Conservation (phyloP, 257 asterid genomes). For the Paraleonurus japonicus region DNA sequence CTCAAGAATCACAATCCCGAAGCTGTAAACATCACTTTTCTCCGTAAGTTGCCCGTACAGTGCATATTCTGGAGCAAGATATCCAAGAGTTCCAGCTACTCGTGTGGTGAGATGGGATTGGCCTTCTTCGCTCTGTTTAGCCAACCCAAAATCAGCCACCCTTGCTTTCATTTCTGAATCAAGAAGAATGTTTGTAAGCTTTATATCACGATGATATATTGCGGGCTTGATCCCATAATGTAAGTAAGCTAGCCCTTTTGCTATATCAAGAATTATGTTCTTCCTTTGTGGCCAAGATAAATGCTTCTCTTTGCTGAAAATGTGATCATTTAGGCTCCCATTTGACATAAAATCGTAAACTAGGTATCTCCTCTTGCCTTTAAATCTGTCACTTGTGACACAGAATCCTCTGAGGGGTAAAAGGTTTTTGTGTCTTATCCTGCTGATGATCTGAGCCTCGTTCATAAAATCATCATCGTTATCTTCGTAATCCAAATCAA, state of each 20-base stretch:
- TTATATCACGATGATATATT: slow-evolving; percentile 56
- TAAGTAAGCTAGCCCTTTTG: slow-evolving; percentile 59
- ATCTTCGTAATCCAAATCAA: slow-evolving; percentile 43
- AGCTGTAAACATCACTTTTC: slow-evolving; percentile 58
- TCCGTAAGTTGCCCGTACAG: slow-evolving; percentile 61
- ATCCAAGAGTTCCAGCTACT: slow-evolving; percentile 68
- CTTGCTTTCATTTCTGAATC: slow-evolving; percentile 51
- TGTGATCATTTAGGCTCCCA: slow-evolving; percentile 50
- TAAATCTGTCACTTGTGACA: slow-evolving; percentile 39
- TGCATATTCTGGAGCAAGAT: slow-evolving; percentile 62
- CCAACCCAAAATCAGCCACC: slow-evolving; percentile 62
- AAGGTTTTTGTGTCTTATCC: slow-evolving; percentile 60
- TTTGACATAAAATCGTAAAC: slow-evolving; percentile 58
- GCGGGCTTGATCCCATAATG: slow-evolving; percentile 62
- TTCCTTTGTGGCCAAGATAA: slow-evolving; percentile 62
- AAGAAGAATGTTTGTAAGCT: slow-evolving; percentile 57
- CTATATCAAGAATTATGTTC: slow-evolving; percentile 58
- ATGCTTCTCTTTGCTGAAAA: slow-evolving; percentile 23
- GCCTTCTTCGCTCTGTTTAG: slow-evolving; percentile 53
- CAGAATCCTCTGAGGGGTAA: slow-evolving; percentile 54
- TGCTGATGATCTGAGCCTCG: slow-evolving; percentile 61
- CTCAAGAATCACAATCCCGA: slow-evolving; percentile 53
- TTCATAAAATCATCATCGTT: slow-evolving; percentile 57
- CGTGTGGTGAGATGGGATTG: slow-evolving; percentile 60
- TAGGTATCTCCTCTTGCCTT: slow-evolving; percentile 48